Percentiles rank a stretch among this genome's conserved stretches.
These are phyloP conservation scores for Podosphaera fusca DNA, from an alignment of 2,329 filamentous ascomycete genomes.

Conservation along the genomic window DNA sequence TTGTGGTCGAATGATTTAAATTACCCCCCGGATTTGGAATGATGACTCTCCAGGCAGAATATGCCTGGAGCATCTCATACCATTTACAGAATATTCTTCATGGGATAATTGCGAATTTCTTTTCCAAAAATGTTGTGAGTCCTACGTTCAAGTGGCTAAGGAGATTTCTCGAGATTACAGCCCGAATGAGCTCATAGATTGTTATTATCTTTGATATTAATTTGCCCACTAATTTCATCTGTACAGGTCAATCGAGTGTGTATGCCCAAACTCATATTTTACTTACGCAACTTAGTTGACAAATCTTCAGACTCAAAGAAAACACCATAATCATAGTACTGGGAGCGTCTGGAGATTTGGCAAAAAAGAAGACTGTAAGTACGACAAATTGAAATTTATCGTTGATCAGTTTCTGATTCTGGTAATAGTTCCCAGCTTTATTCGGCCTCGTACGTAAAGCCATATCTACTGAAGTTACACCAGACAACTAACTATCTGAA, in stretches of 20 bases:
- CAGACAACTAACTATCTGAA: slow-evolving; percentile 18
- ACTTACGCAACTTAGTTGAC: slow-evolving; percentile 26
- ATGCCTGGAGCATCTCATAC: neutral
- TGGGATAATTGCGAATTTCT: neutral
- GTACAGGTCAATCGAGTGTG: neutral
- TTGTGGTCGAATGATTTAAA: neutral
- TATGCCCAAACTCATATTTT: neutral
- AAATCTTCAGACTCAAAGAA: slow-evolving; percentile 54
- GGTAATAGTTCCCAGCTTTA: slow-evolving; percentile 70
- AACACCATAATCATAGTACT: slow-evolving; percentile 94
- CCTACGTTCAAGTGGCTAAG: neutral
- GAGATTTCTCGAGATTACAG: neutral
- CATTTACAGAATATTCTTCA: neutral
- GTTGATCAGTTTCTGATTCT: neutral
- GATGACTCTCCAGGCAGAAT: neutral
- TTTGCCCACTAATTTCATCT: neutral
- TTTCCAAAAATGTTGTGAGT: neutral
- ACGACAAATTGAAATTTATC: neutral
- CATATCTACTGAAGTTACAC: neutral
- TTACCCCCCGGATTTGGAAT: neutral
- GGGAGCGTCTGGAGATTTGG: slow-evolving; percentile 88
- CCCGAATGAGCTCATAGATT: neutral
- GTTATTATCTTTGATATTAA: neutral
- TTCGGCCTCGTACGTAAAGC: slow-evolving; percentile 69
- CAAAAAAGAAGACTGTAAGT: slow-evolving; percentile 95